Evolutionary conservation across 139 green algal genomes (phyloP), one percentile per base, ranked within the genome.

Genomic region (Gonium pectorale): DNA sequence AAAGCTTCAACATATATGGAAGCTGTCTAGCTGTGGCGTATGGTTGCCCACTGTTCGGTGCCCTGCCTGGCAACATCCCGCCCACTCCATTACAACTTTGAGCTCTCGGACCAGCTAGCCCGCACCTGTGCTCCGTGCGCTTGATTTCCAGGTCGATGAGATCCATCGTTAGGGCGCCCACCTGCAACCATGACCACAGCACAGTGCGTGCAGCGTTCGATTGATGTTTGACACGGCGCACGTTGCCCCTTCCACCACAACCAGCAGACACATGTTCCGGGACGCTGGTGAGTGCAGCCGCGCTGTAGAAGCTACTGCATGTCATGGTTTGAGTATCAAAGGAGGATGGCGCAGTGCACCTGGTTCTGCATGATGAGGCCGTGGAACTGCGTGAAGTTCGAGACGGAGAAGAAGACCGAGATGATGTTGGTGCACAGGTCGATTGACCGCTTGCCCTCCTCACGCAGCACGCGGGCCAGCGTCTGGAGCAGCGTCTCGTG

Each of bases 91-190:
- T 56, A 17, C n/a, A n/a, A n/a, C n/a, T 56, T 13, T 56, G 17
- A 13, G 49, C 89, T 9, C 13, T 35, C n/a, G n/a, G n/a, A n/a
- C n/a, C n/a, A n/a, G n/a, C n/a, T n/a, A 13, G 49, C 19, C 6
- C 78, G 5, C 63, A 84, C 78, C 78, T 88, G 71, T 95, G 92
- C 81, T 94, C 93, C 15, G 88, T 91, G 11, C 94, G 81, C 86
- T 94, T 92, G 84, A 96, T 87, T 90, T 98, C 95, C 73, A 98
- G 87, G 51, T 95, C 93, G 13, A 97, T 80, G 21, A 98, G 79
- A 29, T 96, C 90, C 90, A 98, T 94, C 63, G 93, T 94, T 56
- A 97, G 66, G 4, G 90, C 91, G 17, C 95, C 95, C 29, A 98
- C 87, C 91, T 96, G 87, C 60, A 56, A 5, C 26, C 31, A 5